Evolutionary conservation across 2,329 filamentous ascomycete genomes (phyloP).

Genomic region (Alternaria viburni): DNA sequence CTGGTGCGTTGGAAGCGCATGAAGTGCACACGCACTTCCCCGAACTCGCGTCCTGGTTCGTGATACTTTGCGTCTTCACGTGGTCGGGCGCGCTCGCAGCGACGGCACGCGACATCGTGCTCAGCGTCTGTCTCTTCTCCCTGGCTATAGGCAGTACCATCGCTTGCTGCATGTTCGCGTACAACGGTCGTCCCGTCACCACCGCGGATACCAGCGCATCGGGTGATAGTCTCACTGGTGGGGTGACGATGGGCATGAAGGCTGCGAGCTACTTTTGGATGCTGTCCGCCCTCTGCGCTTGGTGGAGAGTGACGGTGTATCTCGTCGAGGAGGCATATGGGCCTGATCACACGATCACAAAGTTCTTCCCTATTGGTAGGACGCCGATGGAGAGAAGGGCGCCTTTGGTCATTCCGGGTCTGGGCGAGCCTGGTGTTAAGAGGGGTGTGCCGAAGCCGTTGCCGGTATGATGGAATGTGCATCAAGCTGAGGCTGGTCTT

Average conservation of each 20-base stretch:
- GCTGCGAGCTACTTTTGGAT: neutral
- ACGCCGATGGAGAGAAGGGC: constrained; percentile 11
- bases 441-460: constrained; percentile 13
- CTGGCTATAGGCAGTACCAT: neutral
- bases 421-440: constrained; percentile 13
- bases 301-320: neutral
- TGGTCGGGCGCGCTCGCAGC: neutral
- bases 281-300: neutral
- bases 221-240: neutral
- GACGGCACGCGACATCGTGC: neutral
- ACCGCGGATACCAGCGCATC: neutral
- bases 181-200: neutral
- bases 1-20: neutral
- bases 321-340: constrained; percentile 4
- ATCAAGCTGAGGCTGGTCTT: neutral
- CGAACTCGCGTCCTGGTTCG: neutral
- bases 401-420: constrained; percentile 7
- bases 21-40: neutral
- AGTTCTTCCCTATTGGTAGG: constrained; percentile 11
- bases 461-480: neutral
- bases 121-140: neutral
- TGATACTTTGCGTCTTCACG: neutral
- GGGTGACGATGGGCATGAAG: neutral
- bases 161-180: neutral
- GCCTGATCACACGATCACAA: neutral